These are phyloP conservation scores for Prunus yedoensis DNA, from an alignment of 331 rosid species.

Conservation along the genomic window DNA sequence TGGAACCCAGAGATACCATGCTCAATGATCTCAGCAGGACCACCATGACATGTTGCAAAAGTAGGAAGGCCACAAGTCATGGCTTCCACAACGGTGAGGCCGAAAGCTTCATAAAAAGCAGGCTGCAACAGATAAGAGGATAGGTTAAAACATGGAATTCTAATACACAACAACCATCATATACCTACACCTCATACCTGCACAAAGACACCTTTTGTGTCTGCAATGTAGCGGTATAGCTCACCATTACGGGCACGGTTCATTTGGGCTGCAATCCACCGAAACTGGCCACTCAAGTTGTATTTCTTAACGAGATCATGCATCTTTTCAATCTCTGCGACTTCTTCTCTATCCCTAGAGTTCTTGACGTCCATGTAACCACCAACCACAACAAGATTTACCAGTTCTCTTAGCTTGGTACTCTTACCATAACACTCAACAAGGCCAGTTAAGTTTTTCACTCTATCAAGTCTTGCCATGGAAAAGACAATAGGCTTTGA, in stretches of 20 bases:
- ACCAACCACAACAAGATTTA: constrained; percentile 39
- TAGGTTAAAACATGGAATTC: background rate
- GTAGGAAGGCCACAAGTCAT: constrained; percentile 56
- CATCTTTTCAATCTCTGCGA: constrained; percentile 41
- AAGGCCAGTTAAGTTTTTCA: constrained; percentile 41
- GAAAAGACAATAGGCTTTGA: constrained; percentile 46
- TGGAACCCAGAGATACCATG: constrained; percentile 38
- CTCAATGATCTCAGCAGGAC: constrained; percentile 50
- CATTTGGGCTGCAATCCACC: constrained; percentile 47
- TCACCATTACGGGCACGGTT: constrained; percentile 51
- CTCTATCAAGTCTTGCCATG: constrained; percentile 45
- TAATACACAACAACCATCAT: background rate
- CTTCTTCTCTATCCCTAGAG: constrained; percentile 45
- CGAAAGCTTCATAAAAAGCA: constrained; percentile 49
- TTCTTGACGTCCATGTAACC: constrained; percentile 40
- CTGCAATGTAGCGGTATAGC: constrained; percentile 44
- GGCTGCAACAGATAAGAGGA: constrained; percentile 25
- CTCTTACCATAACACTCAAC: constrained; percentile 45
- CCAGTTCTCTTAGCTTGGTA: constrained; percentile 36
- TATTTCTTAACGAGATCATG: constrained; percentile 35
- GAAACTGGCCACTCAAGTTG: constrained; percentile 34
- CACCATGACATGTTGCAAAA: constrained; percentile 50
- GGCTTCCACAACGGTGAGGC: constrained; percentile 48
- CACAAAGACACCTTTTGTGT: constrained; percentile 41
- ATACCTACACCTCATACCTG: constrained; percentile 28